These are phyloP conservation scores for Grammothele lineata DNA, from an alignment of 768 basidiomycete genomes.

Conservation along the genomic window DNA sequence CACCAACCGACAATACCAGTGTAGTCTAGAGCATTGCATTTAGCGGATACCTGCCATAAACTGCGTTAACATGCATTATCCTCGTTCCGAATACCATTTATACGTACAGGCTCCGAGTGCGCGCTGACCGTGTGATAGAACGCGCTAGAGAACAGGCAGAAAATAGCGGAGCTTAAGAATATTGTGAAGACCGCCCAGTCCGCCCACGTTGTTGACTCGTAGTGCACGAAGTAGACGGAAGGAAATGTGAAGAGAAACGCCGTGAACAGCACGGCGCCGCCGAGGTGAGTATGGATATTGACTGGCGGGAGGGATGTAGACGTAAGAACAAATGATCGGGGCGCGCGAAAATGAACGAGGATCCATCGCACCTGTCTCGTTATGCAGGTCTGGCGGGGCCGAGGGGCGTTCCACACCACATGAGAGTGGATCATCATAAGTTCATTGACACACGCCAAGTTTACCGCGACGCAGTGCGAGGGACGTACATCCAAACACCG, in stretches of 20 bases:
- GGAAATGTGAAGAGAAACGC: conserved; percentile 53
- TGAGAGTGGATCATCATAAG: not conserved
- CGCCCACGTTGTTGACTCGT: conserved; percentile 53
- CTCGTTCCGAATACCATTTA: not conserved
- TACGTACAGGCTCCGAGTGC: conserved; percentile 64
- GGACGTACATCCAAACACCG: conserved; percentile 64
- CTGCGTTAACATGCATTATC: too few species aligned
- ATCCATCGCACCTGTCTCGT: conserved; percentile 59
- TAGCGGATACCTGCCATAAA: conserved; percentile 48
- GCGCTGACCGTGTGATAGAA: conserved; percentile 69
- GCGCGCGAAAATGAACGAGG: conserved; percentile 14
- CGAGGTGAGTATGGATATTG: conserved; percentile 82
- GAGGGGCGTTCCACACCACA: not conserved
- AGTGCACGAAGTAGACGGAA: conserved; percentile 43
- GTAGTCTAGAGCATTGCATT: conserved; percentile 70
- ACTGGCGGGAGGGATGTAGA: conserved; percentile 37
- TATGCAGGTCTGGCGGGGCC: conserved; percentile 57
- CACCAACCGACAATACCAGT: conserved; percentile 68
- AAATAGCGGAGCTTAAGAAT: conserved; percentile 69
- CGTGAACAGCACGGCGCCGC: conserved; percentile 60
- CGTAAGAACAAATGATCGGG: not conserved
- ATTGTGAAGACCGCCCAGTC: conserved; percentile 57
- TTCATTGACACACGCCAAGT: not conserved
- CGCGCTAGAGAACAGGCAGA: conserved; percentile 69
- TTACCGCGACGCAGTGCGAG: not conserved